These are phyloP conservation scores for Euphorbia lathyris DNA, from an alignment of 345 rosid genomes.

Conservation along the genomic window DNA sequence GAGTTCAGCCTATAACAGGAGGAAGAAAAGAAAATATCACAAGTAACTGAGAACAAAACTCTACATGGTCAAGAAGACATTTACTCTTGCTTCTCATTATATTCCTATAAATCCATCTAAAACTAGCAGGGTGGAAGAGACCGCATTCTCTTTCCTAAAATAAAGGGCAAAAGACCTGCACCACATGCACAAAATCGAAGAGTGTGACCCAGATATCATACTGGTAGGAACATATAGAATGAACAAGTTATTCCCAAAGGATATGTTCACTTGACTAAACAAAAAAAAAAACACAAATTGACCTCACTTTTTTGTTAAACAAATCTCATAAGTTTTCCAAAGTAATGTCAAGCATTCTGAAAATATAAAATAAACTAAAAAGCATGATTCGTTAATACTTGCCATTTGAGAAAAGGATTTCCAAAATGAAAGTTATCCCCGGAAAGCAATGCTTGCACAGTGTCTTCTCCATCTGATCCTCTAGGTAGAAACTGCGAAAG, in stretches of 20 bases:
- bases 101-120: not conserved
- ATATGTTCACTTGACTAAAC: not conserved
- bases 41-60: not conserved
- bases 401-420: slow-evolving; percentile 76
- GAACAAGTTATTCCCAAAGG: not conserved
- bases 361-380: not conserved
- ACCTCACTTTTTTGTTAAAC: not conserved
- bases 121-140: not conserved
- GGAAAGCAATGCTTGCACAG: slow-evolving; percentile 54
- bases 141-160: not conserved
- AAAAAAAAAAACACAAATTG: not conserved
- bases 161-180: not conserved
- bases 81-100: not conserved
- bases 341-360: not conserved
- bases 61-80: not conserved
- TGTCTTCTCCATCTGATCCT: slow-evolving; percentile 49
- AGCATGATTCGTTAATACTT: slow-evolving; percentile 29
- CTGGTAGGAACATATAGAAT: not conserved
- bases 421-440: slow-evolving; percentile 85
- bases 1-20: not conserved
- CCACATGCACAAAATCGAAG: not conserved
- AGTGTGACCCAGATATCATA: not conserved
- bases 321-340: not conserved
- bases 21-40: not conserved
- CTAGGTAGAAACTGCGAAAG: slow-evolving; percentile 83